These are phyloP conservation scores for Haplosporangium gracile DNA, from an alignment of 192 early-diverging fungal genomes.

Conservation along the genomic window DNA sequence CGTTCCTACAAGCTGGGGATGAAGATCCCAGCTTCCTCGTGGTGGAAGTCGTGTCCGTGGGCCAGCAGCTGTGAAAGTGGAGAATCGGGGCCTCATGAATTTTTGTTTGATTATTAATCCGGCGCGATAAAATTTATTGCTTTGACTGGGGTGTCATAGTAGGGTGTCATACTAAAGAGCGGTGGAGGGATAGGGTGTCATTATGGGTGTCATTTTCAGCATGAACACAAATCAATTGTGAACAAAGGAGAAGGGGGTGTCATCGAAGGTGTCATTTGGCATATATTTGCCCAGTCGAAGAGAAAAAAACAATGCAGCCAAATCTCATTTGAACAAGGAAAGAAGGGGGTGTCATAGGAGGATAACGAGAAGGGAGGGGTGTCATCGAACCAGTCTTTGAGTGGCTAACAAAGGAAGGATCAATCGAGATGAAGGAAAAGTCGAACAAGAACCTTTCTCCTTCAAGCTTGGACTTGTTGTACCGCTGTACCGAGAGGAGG, in stretches of 20 bases:
- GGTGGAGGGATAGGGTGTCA: neutral
- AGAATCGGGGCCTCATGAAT: no score
- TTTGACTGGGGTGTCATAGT: neutral
- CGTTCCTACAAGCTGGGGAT: no score
- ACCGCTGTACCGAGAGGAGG: no score
- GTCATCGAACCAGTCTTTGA: slow-evolving; percentile 1
- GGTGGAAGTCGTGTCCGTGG: neutral
- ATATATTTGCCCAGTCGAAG: neutral
- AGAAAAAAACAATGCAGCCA: neutral
- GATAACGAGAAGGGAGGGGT: neutral
- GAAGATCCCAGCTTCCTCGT: neutral
- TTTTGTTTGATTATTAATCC: neutral
- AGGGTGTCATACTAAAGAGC: slow-evolving; percentile 16
- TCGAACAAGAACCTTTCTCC: no score
- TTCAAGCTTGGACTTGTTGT: no score
- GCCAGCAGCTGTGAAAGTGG: no score
- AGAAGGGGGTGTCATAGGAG: neutral
- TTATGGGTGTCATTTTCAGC: slow-evolving; percentile 14
- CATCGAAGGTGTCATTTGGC: slow-evolving; percentile 6
- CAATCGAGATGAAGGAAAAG: neutral
- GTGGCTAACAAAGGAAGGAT: neutral
- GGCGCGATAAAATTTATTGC: neutral
- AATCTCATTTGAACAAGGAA: neutral
- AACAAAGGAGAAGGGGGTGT: neutral
- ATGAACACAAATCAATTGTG: neutral